Base-by-base conservation (phyloP, 139 green algal genomes). In the Klebsormidium nitens region DNA sequence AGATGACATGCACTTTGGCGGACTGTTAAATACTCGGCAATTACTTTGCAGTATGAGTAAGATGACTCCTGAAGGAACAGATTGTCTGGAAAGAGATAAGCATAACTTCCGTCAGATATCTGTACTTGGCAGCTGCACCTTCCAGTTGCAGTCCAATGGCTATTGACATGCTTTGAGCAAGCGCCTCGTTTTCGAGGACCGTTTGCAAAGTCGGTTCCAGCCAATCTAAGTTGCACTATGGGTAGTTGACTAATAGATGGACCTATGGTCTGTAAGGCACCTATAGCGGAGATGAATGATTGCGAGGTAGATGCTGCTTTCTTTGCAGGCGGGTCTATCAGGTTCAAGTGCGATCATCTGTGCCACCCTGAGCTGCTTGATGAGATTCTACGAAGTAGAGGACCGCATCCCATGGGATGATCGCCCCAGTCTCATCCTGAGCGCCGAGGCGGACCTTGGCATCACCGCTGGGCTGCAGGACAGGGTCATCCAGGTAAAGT, bases 401-500 rank as follows among this genome's bases (percentile, higher is more conserved):
- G 56, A 58, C 36, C 29, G 26, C 38, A 79, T 95, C n/a, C 83
- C 86, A 5, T 0, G 76, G 39, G 52, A 61, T 2, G 71, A 81
- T 3, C 76, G 76, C 31, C 91, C 91, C 0, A 59, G 39, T 17
- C 78, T 97, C 36, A 78, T 93, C 2, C 79, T 96, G 58, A 52
- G 36, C 6, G 89, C 85, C 17, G 91, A 97, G 72, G 39, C 47
- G 2, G 82, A 89, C 69, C 71, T 97, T 31, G 91, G 89, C 50
- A 96, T 97, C 39, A 84, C 83, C 1, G 91, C 90, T 19, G 91
- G 91, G 5, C 76, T 96, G 70, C 87, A 94, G 78, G 91, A 96
- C 77, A 61, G 91, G 6, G 91, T 96, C 2, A 82, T 91, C 4
- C 90, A 96, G 85, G 26, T 23, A 28, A 28, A 4, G 36, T 49